A percentile compares a stretch with the other conserved stretches of the same genome.
Conservation (phyloP, 805 yeast species). For the Lipomyces yamanashiensis region DNA sequence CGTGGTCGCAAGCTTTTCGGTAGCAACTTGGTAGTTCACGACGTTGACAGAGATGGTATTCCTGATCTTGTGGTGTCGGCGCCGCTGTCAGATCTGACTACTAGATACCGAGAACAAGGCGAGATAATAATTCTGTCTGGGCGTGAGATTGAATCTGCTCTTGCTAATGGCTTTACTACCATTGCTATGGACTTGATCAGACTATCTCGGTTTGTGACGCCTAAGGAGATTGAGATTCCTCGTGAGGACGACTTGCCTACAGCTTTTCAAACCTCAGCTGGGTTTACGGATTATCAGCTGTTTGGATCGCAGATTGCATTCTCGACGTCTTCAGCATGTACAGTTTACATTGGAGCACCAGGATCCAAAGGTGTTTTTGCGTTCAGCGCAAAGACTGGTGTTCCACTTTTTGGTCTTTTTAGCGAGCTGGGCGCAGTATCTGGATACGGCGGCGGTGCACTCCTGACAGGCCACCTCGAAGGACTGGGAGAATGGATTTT, state of each 20-base stretch:
- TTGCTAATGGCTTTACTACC: constrained; percentile 22
- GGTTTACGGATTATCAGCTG: constrained; percentile 16
- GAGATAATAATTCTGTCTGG: constrained; percentile 29
- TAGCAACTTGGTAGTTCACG: constrained; percentile 43
- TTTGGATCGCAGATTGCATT: constrained; percentile 29
- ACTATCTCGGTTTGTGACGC: constrained; percentile 19
- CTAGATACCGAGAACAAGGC: constrained; percentile 44
- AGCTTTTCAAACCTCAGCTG: constrained; percentile 41
- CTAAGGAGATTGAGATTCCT: constrained; percentile 19
- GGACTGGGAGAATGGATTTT: constrained; percentile 35
- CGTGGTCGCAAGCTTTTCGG: constrained; percentile 55
- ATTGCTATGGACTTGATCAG: constrained; percentile 24
- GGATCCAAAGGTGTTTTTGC: constrained; percentile 27
- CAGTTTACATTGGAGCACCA: constrained; percentile 25
- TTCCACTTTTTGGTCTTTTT: constrained; percentile 15
- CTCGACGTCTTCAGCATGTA: background rate
- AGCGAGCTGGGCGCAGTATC: constrained; percentile 9
- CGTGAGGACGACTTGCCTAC: constrained; percentile 40
- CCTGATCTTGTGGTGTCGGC: constrained; percentile 55
- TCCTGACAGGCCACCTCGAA: constrained; percentile 22
- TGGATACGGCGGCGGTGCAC: constrained; percentile 34
- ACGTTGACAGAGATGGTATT: constrained; percentile 48
- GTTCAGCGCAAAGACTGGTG: constrained; percentile 20
- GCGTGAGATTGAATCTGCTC: constrained; percentile 20
- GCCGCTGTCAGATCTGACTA: constrained; percentile 49